phyloP scores from a whole-genome alignment of 73 alveolate genomes.

The Symbiodinium pilosum region DNA sequence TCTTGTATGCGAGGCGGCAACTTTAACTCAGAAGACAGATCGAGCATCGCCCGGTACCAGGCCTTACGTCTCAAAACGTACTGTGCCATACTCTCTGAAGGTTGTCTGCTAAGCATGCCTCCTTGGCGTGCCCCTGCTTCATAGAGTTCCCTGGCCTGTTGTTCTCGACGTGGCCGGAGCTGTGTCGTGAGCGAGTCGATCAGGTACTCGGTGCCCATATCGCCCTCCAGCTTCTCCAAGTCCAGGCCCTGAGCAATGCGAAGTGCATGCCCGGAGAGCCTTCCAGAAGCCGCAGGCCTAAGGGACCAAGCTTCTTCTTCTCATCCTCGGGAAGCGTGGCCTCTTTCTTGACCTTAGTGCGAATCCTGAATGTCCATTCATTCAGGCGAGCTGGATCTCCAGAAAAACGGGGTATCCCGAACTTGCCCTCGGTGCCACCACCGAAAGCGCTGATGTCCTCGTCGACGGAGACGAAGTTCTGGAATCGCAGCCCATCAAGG shows the following conservation, averaged over 20 bases:
- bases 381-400: neutral
- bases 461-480: neutral
- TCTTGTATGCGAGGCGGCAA: neutral
- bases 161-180: neutral
- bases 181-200: neutral
- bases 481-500: neutral
- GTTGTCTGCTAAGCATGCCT: neutral
- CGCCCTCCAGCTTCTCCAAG: neutral
- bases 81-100: neutral
- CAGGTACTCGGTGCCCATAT: neutral
- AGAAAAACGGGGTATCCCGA: neutral
- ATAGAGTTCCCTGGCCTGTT: constrained; percentile 29
- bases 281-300: constrained; percentile 3
- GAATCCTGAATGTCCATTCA: neutral
- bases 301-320: neutral
- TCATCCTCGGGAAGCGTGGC: neutral
- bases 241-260: neutral
- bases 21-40: neutral
- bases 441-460: neutral
- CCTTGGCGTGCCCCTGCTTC: constrained; percentile 17
- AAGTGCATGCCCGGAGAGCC: constrained; percentile 6
- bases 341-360: neutral
- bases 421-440: neutral
- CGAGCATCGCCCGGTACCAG: neutral
- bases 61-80: neutral